phyloP scores from a whole-genome alignment of 129 eudicot species.

The Smallanthus sonchifolius region DNA sequence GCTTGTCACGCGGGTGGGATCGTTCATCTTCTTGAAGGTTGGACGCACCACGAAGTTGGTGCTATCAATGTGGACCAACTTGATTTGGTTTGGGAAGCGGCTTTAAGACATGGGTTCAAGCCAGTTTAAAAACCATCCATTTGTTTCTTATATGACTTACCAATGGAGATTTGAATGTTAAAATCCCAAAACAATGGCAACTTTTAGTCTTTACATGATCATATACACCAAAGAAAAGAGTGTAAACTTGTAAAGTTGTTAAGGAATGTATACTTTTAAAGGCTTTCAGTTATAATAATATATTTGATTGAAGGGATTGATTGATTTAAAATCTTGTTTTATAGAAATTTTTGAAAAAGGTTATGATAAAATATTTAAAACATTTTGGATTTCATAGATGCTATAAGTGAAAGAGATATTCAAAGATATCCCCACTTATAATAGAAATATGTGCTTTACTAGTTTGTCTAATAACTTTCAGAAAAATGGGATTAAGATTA shows the following conservation, averaged over 20 bases:
- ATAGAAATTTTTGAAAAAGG: too few relatives aligned
- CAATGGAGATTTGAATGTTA: background rate
- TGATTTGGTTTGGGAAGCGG: slow-evolving; percentile 86
- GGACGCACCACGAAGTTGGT: slow-evolving; percentile 93
- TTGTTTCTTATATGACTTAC: background rate
- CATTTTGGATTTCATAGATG: too few relatives aligned
- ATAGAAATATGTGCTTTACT: too few relatives aligned
- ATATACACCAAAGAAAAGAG: background rate
- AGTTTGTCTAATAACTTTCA: too few relatives aligned
- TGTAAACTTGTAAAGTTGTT: slow-evolving; percentile 4
- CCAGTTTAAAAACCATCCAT: slow-evolving; percentile 32
- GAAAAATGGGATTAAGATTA: too few relatives aligned
- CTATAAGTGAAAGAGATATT: too few relatives aligned
- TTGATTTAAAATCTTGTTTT: too few relatives aligned
- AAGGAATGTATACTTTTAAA: background rate
- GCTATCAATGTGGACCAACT: slow-evolving; percentile 69
- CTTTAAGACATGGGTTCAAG: slow-evolving; percentile 66
- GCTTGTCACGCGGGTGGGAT: slow-evolving; percentile 98
- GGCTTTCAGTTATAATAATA: background rate
- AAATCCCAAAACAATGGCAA: background rate
- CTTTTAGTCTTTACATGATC: background rate
- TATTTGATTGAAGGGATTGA: too few relatives aligned
- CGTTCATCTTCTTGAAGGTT: slow-evolving; percentile 88
- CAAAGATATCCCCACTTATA: too few relatives aligned
- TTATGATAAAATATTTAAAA: too few relatives aligned